These are phyloP conservation scores for Cercis canadensis DNA, from an alignment of 306 rosid genomes.

Conservation along the genomic window DNA sequence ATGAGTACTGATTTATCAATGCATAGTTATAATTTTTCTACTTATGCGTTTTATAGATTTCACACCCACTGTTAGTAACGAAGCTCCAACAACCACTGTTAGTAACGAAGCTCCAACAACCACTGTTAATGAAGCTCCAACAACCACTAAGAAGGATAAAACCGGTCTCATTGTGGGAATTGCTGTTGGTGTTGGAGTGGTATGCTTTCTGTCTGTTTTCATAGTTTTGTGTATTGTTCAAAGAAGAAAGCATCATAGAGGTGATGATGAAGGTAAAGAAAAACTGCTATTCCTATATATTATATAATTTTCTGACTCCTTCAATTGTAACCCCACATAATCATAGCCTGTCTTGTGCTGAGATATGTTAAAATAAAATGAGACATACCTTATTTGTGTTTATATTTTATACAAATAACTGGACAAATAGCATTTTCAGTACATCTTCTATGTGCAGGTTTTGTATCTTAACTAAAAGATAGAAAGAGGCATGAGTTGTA, in stretches of 20 bases:
- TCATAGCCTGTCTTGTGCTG: neutral
- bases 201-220: constrained; percentile 35
- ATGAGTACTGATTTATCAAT: neutral
- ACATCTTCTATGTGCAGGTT: neutral
- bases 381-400: no score
- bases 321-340: neutral
- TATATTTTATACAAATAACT: no score
- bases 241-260: constrained; percentile 34
- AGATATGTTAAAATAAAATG: no score
- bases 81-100: constrained; percentile 48
- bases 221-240: constrained; percentile 22
- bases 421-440: neutral
- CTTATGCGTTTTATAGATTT: constrained; percentile 46
- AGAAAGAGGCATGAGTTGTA: neutral
- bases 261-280: constrained; percentile 45
- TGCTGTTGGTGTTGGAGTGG: constrained; percentile 47
- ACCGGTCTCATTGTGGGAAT: constrained; percentile 53
- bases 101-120: constrained; percentile 58
- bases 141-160: no score
- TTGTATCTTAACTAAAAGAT: neutral
- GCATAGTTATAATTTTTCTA: neutral
- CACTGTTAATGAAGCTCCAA: constrained; percentile 35
- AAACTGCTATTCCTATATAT: neutral
- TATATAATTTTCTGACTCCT: neutral
- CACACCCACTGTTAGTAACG: constrained; percentile 45